Evolutionary conservation across 2,329 filamentous ascomycete genomes (phyloP), one percentile per base, ranked within the genome.

Genomic region (Fusarium sp.): DNA sequence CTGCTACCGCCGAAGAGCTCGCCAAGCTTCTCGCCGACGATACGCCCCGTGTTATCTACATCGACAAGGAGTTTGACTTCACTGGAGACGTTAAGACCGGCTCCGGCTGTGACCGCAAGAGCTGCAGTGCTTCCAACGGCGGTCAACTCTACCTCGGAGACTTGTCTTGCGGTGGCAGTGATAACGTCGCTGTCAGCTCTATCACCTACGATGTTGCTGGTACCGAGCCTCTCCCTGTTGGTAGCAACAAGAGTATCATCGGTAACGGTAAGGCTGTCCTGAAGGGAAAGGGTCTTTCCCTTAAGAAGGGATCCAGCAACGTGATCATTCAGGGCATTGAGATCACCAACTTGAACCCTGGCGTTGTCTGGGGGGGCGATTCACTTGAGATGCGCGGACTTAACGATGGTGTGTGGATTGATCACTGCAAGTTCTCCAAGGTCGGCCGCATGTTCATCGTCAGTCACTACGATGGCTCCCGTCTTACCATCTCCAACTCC

Each of bases 251-350:
- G 69, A 75, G 71, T 43, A 74, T 75, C 44, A 55, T 75, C 2
- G 62, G 74, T 17, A 68, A 63, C 24, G 71, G 69, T 2, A 71
- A 75, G 60, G 73, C 71, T 7, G 64, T 75, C 1, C 60, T 75
- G 13, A 75, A 74, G 24, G 79, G 81, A 59, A 78, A 82, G 70
- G 81, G 80, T 13, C 76, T 86, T 22, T 79, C 78, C 20, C 75
- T 86, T 59, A 80, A 81, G 68, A 74, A 72, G 47, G 74, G 76
- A n/a, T 77, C 75, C 28, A 80, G 75, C 65, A 86, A 86, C 71
- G 82, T 86, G 58, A 84, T 86, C 63, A 76, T 86, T 49, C 83
- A 82, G 51, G 85, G 85, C 73, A 69, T 86, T 17, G 80, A 80
- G 53, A 79, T 86, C 65, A 82, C 81, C 64, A 57, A 76, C 30